These are phyloP conservation scores for Carex littledalei DNA, from an alignment of 176 grass and related monocot genomes.

Conservation along the genomic window DNA sequence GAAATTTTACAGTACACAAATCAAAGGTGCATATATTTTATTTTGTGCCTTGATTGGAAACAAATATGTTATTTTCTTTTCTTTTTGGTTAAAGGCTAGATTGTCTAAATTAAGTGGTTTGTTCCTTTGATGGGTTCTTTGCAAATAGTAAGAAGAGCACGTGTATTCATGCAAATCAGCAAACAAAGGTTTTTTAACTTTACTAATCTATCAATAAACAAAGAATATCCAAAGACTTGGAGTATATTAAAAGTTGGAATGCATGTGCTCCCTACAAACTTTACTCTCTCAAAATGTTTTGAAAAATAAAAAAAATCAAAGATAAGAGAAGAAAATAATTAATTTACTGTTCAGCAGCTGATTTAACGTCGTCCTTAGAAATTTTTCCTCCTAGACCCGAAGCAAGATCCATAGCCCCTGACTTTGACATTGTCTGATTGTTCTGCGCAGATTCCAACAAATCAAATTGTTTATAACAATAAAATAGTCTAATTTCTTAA, in stretches of 20 bases:
- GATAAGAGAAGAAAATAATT: not conserved
- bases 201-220: not conserved
- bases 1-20: not conserved
- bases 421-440: conserved; percentile 33
- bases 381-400: conserved; percentile 44
- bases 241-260: not conserved
- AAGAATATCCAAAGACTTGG: not conserved
- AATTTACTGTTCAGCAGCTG: conserved; percentile 33
- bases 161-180: not conserved
- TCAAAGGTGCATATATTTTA: not conserved
- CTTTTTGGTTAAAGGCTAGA: not conserved
- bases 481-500: not conserved
- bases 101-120: not conserved
- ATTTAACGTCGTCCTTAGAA: conserved; percentile 39
- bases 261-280: conserved; percentile 1
- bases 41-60: not conserved
- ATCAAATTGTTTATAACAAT: conserved; percentile 1
- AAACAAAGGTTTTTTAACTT: not conserved
- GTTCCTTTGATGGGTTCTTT: not conserved
- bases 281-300: not conserved
- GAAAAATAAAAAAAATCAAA: not conserved
- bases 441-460: conserved; percentile 12
- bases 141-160: not conserved
- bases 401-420: conserved; percentile 37
- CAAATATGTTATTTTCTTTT: too few relatives aligned